phyloP scores from a whole-genome alignment of 208 protist genomes.

The Crithidia thermophila region DNA sequence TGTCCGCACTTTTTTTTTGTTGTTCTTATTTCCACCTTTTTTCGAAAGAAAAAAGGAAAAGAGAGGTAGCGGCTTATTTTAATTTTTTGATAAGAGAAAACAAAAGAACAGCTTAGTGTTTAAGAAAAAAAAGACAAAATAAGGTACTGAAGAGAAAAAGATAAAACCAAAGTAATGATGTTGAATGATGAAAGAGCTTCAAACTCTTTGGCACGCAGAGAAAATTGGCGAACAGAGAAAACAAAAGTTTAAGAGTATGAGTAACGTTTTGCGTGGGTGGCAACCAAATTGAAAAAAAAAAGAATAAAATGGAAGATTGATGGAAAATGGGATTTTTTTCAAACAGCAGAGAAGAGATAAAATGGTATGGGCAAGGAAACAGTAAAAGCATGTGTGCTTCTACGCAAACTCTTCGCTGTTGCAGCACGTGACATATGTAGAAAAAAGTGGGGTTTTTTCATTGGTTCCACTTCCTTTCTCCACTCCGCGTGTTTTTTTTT shows the following conservation, averaged over 20 bases:
- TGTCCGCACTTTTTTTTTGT: no score
- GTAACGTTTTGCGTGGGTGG: neutral
- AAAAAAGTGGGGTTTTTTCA: no score
- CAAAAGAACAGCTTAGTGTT: neutral
- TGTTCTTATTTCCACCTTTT: neutral
- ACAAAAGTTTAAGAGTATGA: neutral
- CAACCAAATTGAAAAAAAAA: neutral
- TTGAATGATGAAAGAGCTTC: slow-evolving; percentile 2
- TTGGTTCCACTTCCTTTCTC: no score
- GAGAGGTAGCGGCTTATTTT: neutral
- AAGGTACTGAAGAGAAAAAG: neutral
- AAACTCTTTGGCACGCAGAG: neutral
- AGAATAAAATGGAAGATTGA: neutral
- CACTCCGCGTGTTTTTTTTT: no score
- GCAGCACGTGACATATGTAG: no score
- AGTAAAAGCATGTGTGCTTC: no score
- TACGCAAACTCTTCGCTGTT: no score
- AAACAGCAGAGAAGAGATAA: neutral
- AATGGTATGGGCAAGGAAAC: no score
- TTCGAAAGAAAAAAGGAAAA: slow-evolving; percentile 18
- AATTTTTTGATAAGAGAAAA: no score
- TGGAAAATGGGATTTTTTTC: neutral
- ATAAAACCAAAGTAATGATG: slow-evolving; percentile 17
- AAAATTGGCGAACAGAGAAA: neutral
- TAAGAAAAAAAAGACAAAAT: slow-evolving; percentile 7